Evolutionary conservation across 805 yeast species (phyloP).

Genomic region (Nakazawaea laoshanensis): DNA sequence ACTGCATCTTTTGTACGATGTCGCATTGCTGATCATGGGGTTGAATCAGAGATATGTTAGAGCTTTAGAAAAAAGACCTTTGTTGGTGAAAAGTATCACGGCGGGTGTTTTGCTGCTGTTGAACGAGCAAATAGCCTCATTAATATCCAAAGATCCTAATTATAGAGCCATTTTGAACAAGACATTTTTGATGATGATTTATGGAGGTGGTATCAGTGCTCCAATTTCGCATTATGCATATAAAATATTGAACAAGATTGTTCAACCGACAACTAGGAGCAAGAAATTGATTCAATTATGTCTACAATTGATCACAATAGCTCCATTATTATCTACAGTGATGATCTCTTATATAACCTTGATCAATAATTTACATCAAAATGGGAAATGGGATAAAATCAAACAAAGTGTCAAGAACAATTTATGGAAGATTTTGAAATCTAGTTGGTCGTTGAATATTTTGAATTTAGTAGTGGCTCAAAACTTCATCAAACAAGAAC

Average conservation of each 20-base stretch:
- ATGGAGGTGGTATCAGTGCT: conserved; percentile 44
- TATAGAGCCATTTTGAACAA: conserved; percentile 20
- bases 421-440: conserved; percentile 35
- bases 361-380: conserved; percentile 26
- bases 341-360: conserved; percentile 46
- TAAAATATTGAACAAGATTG: conserved; percentile 32
- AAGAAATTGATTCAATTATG: conserved; percentile 39
- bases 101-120: conserved; percentile 45
- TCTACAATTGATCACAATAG: conserved; percentile 42
- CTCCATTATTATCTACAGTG: conserved; percentile 42
- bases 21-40: not conserved
- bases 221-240: conserved; percentile 53
- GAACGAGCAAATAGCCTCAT: conserved; percentile 50
- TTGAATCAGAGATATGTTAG: conserved; percentile 21
- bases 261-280: conserved; percentile 31
- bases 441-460: conserved; percentile 48
- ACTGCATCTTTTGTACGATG: no score
- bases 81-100: conserved; percentile 51
- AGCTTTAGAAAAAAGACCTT: conserved; percentile 37
- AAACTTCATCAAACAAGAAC: conserved; percentile 43
- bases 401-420: conserved; percentile 29
- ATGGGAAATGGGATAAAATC: conserved; percentile 14
- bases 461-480: conserved; percentile 48
- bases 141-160: conserved; percentile 36
- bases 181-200: conserved; percentile 45